phyloP scores from a whole-genome alignment of 2,329 filamentous ascomycete genomes.

The Alternaria panax region DNA sequence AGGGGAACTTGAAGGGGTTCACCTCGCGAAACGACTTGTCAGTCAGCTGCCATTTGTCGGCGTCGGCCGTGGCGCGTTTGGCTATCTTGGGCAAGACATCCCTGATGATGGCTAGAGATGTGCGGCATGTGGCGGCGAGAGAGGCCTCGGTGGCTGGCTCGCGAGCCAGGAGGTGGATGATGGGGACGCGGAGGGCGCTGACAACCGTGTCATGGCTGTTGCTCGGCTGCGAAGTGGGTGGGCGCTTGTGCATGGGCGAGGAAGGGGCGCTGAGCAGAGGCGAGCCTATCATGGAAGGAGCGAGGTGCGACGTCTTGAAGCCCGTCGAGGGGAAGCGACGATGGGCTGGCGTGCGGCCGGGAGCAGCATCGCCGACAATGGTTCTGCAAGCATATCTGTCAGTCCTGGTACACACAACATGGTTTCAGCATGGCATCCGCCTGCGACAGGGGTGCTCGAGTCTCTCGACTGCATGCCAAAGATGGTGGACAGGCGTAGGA shows the following conservation, averaged over 20 bases:
- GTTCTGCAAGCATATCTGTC: constrained; percentile 45
- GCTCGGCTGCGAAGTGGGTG: constrained; percentile 53
- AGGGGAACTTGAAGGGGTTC: constrained; percentile 68
- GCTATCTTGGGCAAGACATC: constrained; percentile 59
- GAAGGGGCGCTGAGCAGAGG: constrained; percentile 50
- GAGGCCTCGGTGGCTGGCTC: constrained; percentile 40
- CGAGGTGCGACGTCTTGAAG: constrained; percentile 46
- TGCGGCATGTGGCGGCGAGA: constrained; percentile 44
- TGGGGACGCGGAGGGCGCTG: constrained; percentile 54
- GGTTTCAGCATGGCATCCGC: constrained; percentile 12
- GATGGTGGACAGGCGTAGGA: constrained; percentile 30
- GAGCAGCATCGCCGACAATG: constrained; percentile 45
- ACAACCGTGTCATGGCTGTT: constrained; percentile 42
- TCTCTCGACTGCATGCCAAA: constrained; percentile 26
- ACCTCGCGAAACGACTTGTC: constrained; percentile 68
- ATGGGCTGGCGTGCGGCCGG: constrained; percentile 43
- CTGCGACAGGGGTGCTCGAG: constrained; percentile 19
- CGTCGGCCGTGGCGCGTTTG: constrained; percentile 57
- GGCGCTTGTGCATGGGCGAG: constrained; percentile 44
- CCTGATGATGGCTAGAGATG: constrained; percentile 36
- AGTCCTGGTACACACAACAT: constrained; percentile 32
- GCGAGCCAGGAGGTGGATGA: constrained; percentile 63
- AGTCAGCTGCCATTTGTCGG: constrained; percentile 55
- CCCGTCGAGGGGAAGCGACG: constrained; percentile 48
- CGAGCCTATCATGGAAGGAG: constrained; percentile 49